Conservation (phyloP, 2,329 filamentous ascomycete species). For the Verticillium alfalfae region DNA sequence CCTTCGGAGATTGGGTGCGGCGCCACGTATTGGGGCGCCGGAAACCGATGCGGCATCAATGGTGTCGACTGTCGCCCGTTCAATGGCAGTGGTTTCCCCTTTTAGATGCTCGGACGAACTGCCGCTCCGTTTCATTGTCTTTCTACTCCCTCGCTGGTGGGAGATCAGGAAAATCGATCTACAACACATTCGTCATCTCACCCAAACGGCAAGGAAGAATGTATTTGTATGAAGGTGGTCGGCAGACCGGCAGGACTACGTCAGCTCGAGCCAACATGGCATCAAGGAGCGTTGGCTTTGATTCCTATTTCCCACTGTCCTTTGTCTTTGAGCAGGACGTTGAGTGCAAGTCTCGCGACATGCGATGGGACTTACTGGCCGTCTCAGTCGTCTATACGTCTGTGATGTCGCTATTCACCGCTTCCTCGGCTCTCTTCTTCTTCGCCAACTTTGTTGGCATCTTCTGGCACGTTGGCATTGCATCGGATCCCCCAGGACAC, state of each 20-base stretch:
- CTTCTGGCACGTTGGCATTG: conserved; percentile 86
- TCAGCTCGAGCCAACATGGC: conserved; percentile 61
- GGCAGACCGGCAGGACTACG: conserved; percentile 62
- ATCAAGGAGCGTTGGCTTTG: conserved; percentile 71
- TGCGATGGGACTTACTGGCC: conserved; percentile 77
- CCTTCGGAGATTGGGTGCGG: conserved; percentile 63
- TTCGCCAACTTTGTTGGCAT: conserved; percentile 74
- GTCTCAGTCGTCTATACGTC: conserved; percentile 77
- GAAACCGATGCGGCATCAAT: conserved; percentile 69
- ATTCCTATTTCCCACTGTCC: conserved; percentile 83
- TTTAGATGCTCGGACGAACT: conserved; percentile 69
- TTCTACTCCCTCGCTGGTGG: conserved; percentile 74
- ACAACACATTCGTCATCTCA: conserved; percentile 62
- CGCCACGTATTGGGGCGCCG: conserved; percentile 63
- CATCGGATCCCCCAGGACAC: conserved; percentile 75
- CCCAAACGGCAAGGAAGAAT: conserved; percentile 41
- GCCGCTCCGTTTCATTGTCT: conserved; percentile 57
- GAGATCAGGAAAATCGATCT: conserved; percentile 62
- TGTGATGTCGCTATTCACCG: conserved; percentile 75
- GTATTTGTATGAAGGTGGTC: too few species aligned
- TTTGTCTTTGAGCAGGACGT: conserved; percentile 69
- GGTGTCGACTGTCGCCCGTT: conserved; percentile 74
- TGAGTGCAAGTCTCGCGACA: conserved; percentile 65
- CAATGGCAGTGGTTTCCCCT: conserved; percentile 57
- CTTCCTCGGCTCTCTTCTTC: conserved; percentile 76